Evolutionary conservation across 495 filamentous ascomycete genomes (phyloP).

Genomic region (Neurospora sp.): DNA sequence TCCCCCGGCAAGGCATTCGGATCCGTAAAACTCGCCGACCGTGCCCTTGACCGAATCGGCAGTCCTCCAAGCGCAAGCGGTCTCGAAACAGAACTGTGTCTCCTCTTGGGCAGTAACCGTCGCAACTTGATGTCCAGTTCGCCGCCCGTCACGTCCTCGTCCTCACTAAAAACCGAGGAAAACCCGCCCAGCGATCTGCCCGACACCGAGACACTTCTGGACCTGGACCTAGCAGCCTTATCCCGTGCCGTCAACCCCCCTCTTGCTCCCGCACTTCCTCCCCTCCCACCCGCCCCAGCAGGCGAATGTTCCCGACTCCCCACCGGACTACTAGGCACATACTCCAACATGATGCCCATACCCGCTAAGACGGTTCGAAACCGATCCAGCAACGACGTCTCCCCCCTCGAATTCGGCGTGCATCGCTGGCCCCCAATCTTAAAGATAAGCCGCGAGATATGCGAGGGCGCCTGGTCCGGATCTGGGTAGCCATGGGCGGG

Average conservation of each 20-base stretch:
- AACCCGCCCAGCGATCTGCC: not conserved
- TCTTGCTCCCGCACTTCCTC: not conserved
- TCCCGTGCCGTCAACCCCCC: not conserved
- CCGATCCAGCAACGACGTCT: conserved; percentile 19
- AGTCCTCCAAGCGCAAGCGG: not conserved
- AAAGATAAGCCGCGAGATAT: conserved; percentile 69
- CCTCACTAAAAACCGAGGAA: not conserved
- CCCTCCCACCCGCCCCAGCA: not conserved
- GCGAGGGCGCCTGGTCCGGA: conserved; percentile 54
- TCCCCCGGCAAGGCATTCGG: not conserved
- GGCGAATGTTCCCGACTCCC: conserved; percentile 5
- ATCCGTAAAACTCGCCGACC: not conserved
- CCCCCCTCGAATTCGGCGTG: conserved; percentile 13
- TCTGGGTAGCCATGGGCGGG: conserved; percentile 51
- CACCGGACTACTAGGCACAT: conserved; percentile 12
- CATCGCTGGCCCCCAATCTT: conserved; percentile 54
- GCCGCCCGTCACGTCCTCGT: not conserved
- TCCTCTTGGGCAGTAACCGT: not conserved
- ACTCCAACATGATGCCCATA: conserved; percentile 22
- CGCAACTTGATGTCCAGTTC: not conserved
- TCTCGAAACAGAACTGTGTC: not conserved
- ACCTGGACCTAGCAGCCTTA: not conserved
- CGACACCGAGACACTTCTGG: not conserved
- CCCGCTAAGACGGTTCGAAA: conserved; percentile 23
- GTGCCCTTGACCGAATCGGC: not conserved